Conservation (phyloP, 768 basidiomycete genomes). For the Tephrocybe sp. region DNA sequence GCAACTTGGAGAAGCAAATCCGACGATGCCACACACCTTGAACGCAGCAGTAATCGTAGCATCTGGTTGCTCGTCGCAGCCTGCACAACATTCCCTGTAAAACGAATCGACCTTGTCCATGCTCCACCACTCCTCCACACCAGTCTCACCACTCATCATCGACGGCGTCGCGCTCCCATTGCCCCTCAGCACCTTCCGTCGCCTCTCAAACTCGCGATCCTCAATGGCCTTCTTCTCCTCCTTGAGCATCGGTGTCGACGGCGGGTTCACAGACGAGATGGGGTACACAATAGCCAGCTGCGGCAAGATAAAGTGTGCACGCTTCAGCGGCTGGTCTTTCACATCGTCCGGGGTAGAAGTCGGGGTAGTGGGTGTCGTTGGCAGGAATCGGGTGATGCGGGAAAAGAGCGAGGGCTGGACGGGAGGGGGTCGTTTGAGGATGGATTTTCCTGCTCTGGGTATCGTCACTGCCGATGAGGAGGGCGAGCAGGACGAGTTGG, state of each 20-base stretch:
- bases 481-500: slow-evolving; percentile 55
- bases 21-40: slow-evolving; percentile 46
- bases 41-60: slow-evolving; percentile 63
- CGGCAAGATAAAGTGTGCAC: slow-evolving; percentile 90
- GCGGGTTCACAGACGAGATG: slow-evolving; percentile 81
- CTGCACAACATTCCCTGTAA: slow-evolving; percentile 82
- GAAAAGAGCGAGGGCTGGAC: slow-evolving; percentile 67
- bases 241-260: slow-evolving; percentile 72
- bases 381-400: slow-evolving; percentile 72
- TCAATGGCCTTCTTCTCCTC: slow-evolving; percentile 84
- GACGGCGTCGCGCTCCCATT: slow-evolving; percentile 30
- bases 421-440: slow-evolving; percentile 75
- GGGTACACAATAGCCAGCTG: slow-evolving; percentile 88
- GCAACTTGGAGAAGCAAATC: neutral
- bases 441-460: slow-evolving; percentile 75
- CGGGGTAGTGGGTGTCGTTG: slow-evolving; percentile 40
- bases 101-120: slow-evolving; percentile 81
- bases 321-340: slow-evolving; percentile 57
- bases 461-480: slow-evolving; percentile 83
- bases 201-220: slow-evolving; percentile 67
- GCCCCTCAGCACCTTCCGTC: slow-evolving; percentile 62
- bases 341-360: slow-evolving; percentile 38
- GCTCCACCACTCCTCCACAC: slow-evolving; percentile 72
- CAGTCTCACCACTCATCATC: slow-evolving; percentile 27
- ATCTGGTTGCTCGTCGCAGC: slow-evolving; percentile 71